Base-by-base conservation (phyloP, 2,329 filamentous ascomycete species). In the Pestalotiopsis sp. region DNA sequence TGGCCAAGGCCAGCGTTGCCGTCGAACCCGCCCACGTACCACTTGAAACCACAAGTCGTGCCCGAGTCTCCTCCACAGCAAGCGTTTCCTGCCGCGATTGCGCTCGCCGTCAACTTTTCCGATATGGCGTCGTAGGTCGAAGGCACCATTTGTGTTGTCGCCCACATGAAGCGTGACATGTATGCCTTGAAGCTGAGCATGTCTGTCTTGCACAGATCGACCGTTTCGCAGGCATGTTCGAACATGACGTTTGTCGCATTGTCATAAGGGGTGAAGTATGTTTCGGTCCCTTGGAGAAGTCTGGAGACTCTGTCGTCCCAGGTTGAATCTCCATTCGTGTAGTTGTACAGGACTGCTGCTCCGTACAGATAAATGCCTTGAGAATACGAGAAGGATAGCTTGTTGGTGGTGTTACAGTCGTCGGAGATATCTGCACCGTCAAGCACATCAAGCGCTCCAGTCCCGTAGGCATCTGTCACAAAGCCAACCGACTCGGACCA, bases 141-240 rank as follows among this genome's bases (percentile, higher is more conserved):
- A 11, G 90, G 88, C 69, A 89, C 82, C 79, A 91, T 82, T 64
- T 85, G 76, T 41, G 87, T 83, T 3, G 88, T 84, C 60, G 86
- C 83, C 80, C 86, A 90, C 81, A 91, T 86, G 81, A 90, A 91
- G 67, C 90, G 88, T 31, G 89, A 83, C 38, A 92, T 83, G 76
- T 90, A 91, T 58, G 85, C 90, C 80, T 93, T 93, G 85, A 91
- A 92, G 9, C 87, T 88, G 73, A 85, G 86, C 84, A 90, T 89
- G 78, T 92, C 90, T 64, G 80, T 83, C 75, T 88, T 87, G 79
- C 91, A 93, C 0, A 75, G 82, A 66, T 80, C 79, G 69, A 82
- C 79, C 3, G 78, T 80, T 77, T 93, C 91, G 81, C 91, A 93
- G n/a, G 88, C 87, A 59, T 83, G 83, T 78, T 93, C 91, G 75